These are phyloP conservation scores for Clarireedia monteithiana DNA, from an alignment of 2,329 filamentous ascomycete species.

Conservation along the genomic window DNA sequence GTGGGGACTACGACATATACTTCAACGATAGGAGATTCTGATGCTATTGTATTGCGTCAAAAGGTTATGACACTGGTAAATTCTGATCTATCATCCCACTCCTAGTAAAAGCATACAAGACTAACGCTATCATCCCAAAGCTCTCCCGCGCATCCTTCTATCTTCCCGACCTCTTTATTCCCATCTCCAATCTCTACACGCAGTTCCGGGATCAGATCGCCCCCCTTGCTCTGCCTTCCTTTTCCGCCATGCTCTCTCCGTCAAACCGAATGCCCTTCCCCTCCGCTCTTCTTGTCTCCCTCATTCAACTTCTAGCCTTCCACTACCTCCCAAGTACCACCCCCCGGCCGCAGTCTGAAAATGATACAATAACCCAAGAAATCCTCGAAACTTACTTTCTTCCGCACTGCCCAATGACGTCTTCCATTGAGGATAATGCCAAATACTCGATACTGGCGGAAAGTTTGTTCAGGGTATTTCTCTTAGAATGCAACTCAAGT, in stretches of 20 bases:
- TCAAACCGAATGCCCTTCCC: constrained; percentile 31
- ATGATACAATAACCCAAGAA: constrained; percentile 38
- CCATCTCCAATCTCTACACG: constrained; percentile 39
- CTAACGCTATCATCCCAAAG: constrained; percentile 8
- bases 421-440: constrained; percentile 44
- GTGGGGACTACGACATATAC: not conserved
- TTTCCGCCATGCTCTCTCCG: constrained; percentile 37
- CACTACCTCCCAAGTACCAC: constrained; percentile 36
- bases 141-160: constrained; percentile 29
- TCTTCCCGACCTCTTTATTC: constrained; percentile 39
- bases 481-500: constrained; percentile 27
- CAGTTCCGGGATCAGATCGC: constrained; percentile 38
- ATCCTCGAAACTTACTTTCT: constrained; percentile 46
- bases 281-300: constrained; percentile 34
- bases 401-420: constrained; percentile 42
- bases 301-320: constrained; percentile 45
- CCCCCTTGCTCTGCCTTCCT: constrained; percentile 22
- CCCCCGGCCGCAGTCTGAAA: constrained; percentile 21
- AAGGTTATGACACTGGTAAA: constrained; percentile 25
- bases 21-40: constrained; percentile 23
- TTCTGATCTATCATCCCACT: not conserved
- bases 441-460: constrained; percentile 50
- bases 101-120: not conserved
- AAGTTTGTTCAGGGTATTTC: constrained; percentile 40
- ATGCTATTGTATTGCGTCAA: constrained; percentile 26